A percentile compares a stretch with the other conserved stretches of the same genome.
Evolutionary conservation across 140 eudicot species (phyloP).

Genomic region (Oenanthe javanica): DNA sequence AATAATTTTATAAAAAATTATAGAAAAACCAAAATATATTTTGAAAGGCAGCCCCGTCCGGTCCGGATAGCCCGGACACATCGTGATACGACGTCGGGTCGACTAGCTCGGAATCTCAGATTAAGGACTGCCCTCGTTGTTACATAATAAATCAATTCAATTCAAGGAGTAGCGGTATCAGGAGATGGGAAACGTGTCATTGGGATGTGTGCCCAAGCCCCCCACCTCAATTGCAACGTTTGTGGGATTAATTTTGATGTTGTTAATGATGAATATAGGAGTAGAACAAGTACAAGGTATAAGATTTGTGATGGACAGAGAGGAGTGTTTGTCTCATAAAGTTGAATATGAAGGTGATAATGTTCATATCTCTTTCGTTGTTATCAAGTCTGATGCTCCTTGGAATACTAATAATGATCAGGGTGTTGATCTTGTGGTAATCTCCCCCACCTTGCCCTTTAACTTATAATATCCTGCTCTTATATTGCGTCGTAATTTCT

Average conservation of each 20-base stretch:
- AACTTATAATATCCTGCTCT: not conserved
- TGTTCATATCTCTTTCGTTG: constrained; percentile 75
- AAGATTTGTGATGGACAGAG: no score
- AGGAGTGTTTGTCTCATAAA: constrained; percentile 70
- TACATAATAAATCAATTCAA: no score
- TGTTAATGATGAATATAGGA: constrained; percentile 5
- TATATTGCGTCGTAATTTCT: no score
- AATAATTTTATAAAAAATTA: no score
- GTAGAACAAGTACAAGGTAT: no score
- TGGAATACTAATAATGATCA: constrained; percentile 49
- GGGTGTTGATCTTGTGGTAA: constrained; percentile 82
- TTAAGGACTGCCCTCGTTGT: not conserved
- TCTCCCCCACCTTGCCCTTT: no score
- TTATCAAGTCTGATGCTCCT: constrained; percentile 54
- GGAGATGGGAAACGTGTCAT: constrained; percentile 19
- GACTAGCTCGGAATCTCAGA: not conserved
- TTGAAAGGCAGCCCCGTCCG: no score
- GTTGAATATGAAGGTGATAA: constrained; percentile 66
- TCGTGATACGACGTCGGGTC: not conserved
- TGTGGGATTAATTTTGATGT: not conserved
- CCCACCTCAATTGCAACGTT: not conserved
- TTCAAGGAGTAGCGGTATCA: no score
- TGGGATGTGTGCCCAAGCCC: constrained; percentile 3
- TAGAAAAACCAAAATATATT: no score
- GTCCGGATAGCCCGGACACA: no score